These are phyloP conservation scores for Beauveria asiatica DNA, from an alignment of 2,329 filamentous ascomycete species.

Conservation along the genomic window DNA sequence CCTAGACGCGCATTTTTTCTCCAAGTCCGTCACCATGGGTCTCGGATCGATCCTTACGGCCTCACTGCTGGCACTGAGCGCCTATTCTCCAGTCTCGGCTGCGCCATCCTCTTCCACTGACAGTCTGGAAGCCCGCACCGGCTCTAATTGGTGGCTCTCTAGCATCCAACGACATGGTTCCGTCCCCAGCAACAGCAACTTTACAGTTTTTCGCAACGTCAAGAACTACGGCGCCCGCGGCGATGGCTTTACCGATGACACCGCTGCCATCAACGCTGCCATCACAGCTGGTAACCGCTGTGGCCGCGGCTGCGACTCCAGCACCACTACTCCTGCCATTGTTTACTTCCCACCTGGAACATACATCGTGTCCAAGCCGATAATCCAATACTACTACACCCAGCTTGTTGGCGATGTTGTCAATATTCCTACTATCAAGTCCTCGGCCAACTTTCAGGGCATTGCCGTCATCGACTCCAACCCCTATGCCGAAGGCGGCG, in stretches of 20 bases:
- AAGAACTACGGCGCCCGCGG: slow-evolving; percentile 66
- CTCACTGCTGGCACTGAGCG: slow-evolving; percentile 11
- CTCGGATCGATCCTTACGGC: slow-evolving; percentile 10
- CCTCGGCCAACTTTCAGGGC: slow-evolving; percentile 61
- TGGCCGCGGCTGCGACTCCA: slow-evolving; percentile 71
- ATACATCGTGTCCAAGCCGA: slow-evolving; percentile 70
- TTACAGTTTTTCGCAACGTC: slow-evolving; percentile 71
- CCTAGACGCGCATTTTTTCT: not conserved
- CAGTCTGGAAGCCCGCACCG: slow-evolving; percentile 16
- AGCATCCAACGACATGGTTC: slow-evolving; percentile 60
- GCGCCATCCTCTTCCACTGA: slow-evolving; percentile 7
- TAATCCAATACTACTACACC: slow-evolving; percentile 86
- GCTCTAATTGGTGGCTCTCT: slow-evolving; percentile 61
- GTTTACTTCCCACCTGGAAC: slow-evolving; percentile 89
- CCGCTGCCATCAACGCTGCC: slow-evolving; percentile 76
- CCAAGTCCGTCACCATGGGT: slow-evolving; percentile 7
- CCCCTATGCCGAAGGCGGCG: slow-evolving; percentile 62
- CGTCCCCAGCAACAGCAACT: slow-evolving; percentile 46
- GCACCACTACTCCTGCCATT: slow-evolving; percentile 73
- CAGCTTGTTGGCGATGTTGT: slow-evolving; percentile 79
- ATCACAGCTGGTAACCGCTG: slow-evolving; percentile 74
- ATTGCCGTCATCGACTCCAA: slow-evolving; percentile 87
- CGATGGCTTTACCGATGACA: slow-evolving; percentile 68
- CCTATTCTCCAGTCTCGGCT: slow-evolving; percentile 10
- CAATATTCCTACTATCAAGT: slow-evolving; percentile 67